These are phyloP conservation scores for Phytophthora citricola DNA, from an alignment of 352 stramenopile species.

Conservation along the genomic window DNA sequence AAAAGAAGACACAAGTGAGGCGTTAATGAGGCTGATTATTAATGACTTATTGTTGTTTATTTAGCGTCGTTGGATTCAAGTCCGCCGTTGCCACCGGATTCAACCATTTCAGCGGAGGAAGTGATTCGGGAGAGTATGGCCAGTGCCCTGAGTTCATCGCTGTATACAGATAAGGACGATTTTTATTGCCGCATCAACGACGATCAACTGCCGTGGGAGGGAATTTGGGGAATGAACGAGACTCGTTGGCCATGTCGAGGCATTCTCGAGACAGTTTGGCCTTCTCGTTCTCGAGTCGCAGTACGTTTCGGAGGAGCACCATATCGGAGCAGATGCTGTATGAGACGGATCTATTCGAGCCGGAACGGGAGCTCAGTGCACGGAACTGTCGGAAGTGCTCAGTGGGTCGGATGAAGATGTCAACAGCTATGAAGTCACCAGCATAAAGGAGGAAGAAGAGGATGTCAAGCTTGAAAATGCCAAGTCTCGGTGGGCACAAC, in stretches of 20 bases:
- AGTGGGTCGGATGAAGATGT: constrained; percentile 64
- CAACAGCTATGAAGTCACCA: constrained; percentile 80
- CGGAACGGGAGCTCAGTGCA: constrained; percentile 77
- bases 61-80: constrained; percentile 66
- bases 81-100: constrained; percentile 76
- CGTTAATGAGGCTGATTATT: constrained; percentile 5
- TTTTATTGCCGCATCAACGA: constrained; percentile 48
- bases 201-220: constrained; percentile 33
- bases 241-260: constrained; percentile 47
- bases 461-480: constrained; percentile 84
- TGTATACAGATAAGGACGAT: constrained; percentile 80
- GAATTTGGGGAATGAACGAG: constrained; percentile 35
- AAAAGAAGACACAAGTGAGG: not conserved
- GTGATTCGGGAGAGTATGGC: constrained; percentile 88
- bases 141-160: constrained; percentile 72
- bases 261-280: constrained; percentile 53
- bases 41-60: constrained; percentile 13
- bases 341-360: constrained; percentile 86
- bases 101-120: constrained; percentile 86
- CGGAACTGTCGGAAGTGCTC: constrained; percentile 81
- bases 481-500: constrained; percentile 84
- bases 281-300: constrained; percentile 81
- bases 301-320: constrained; percentile 80
- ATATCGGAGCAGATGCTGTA: constrained; percentile 88
- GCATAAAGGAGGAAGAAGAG: constrained; percentile 88